These are phyloP conservation scores for Candida coleopterorum DNA, from an alignment of 805 yeast genomes.

Conservation along the genomic window DNA sequence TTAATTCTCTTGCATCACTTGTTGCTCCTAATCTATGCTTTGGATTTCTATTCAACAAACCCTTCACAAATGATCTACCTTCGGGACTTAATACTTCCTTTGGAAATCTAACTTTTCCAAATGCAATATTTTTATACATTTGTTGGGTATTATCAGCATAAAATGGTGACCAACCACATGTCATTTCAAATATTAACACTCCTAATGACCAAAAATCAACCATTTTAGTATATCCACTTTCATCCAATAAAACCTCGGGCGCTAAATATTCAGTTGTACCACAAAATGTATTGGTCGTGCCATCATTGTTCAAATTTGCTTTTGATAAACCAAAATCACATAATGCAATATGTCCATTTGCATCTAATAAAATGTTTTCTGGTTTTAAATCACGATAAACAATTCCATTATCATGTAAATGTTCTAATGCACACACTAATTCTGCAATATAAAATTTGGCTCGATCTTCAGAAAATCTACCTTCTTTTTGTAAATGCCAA, in stretches of 20 bases:
- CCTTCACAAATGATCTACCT: conserved; percentile 94
- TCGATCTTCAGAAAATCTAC: conserved; percentile 86
- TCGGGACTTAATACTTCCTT: conserved; percentile 90
- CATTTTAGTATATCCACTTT: conserved; percentile 96
- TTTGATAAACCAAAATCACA: conserved; percentile 97
- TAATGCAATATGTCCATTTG: conserved; percentile 94
- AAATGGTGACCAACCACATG: conserved; percentile 99
- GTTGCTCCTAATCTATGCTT: conserved; percentile 89
- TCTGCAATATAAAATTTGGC: conserved; percentile 98
- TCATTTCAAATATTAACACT: conserved; percentile 95
- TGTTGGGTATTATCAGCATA: conserved; percentile 97
- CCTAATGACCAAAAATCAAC: conserved; percentile 99
- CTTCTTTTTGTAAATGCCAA: conserved; percentile 96
- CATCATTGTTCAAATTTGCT: conserved; percentile 80
- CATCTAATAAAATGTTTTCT: conserved; percentile 90
- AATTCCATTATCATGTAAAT: conserved; percentile 90
- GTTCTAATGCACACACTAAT: conserved; percentile 87
- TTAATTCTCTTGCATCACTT: conserved; percentile 87
- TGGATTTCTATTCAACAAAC: conserved; percentile 91
- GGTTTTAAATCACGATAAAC: conserved; percentile 97
- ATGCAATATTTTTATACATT: conserved; percentile 98
- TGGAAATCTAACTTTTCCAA: conserved; percentile 96
- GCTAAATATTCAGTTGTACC: conserved; percentile 98
- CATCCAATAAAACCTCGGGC: conserved; percentile 93
- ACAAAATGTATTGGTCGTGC: conserved; percentile 94